Evolutionary conservation across 371 early-diverging fungal species (phyloP), one percentile per base, ranked within the genome.

Genomic region (Cokeromyces recurvatus): DNA sequence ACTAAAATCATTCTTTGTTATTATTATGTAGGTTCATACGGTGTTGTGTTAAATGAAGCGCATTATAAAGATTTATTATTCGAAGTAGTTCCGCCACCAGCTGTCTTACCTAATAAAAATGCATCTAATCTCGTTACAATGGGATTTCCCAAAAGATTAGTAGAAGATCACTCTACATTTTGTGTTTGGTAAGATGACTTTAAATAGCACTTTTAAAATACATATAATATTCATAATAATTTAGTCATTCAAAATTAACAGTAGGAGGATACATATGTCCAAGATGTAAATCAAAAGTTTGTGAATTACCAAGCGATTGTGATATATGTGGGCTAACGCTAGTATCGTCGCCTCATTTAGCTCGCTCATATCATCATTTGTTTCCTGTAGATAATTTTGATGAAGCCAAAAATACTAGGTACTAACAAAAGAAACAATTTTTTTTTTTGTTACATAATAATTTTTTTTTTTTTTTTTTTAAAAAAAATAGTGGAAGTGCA

Each of bases 281-380:
- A 2, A 63, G 87, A 38, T 97, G 98, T 62, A 53, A 59, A 19
- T 72, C 92, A 15, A 88, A 85, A 42, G 77, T 95, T 6, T 96
- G 97, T 51, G 82, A 91, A 31, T 59, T 97, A 29, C 98, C 97
- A 1, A 87, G 89, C 20, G 94, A 95, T 43, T 97, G 98, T 58
- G 87, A 89, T 43, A 78, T 96, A n/a, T 97, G 97, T 62, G 84
- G 81, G 0, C 71, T 97, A 48, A 89, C 92, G 0, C 61, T 97
- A 24, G 91, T 96, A 1, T 91, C 95, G 7, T 87, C 89, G 25
- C 95, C 97, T 14, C 86, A 93, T 65, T 57, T 97, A 43, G 96
- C 96, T 4, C 56, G 97, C 43, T 92, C 93, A n/a, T 95, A 95
- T 59, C 96, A 94, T 53, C 95, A 96, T 48, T 71, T 97, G 43